phyloP scores from a whole-genome alignment of 2,329 filamentous ascomycete species.

The Pseudogymnoascus sp. region DNA sequence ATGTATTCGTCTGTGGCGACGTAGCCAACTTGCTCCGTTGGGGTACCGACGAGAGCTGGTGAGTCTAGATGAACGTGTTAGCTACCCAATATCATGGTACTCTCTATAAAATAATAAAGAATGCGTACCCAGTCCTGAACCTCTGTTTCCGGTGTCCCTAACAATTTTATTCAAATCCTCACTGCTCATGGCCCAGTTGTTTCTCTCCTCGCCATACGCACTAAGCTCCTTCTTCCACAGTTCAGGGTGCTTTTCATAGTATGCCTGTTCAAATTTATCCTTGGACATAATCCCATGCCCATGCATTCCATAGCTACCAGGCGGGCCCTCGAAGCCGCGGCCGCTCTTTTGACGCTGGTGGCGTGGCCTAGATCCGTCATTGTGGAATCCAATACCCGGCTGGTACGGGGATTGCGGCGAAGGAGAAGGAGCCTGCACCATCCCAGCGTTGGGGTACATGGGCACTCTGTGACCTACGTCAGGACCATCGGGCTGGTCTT shows the following conservation, averaged over 20 bases:
- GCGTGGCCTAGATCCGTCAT: slow-evolving; percentile 41
- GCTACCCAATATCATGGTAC: slow-evolving; percentile 14
- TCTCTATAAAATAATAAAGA: slow-evolving; percentile 13
- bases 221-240: slow-evolving; percentile 60
- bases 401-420: slow-evolving; percentile 38
- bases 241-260: slow-evolving; percentile 89
- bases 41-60: slow-evolving; percentile 59
- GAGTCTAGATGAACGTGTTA: slow-evolving; percentile 45
- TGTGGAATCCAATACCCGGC: slow-evolving; percentile 41
- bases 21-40: slow-evolving; percentile 85
- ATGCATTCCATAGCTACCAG: slow-evolving; percentile 88
- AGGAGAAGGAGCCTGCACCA: slow-evolving; percentile 91
- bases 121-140: slow-evolving; percentile 43
- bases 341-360: slow-evolving; percentile 68
- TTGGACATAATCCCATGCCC: slow-evolving; percentile 70
- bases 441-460: slow-evolving; percentile 85
- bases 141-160: slow-evolving; percentile 53
- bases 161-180: slow-evolving; percentile 89
- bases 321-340: slow-evolving; percentile 63
- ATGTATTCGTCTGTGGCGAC: slow-evolving; percentile 78
- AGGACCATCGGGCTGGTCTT: slow-evolving; percentile 67
- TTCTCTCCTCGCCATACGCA: slow-evolving; percentile 47
- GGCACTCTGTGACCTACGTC: slow-evolving; percentile 89
- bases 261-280: slow-evolving; percentile 82
- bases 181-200: slow-evolving; percentile 79